Conservation (phyloP, 2,329 filamentous ascomycete genomes). For the Mycosphaerella arachidis region DNA sequence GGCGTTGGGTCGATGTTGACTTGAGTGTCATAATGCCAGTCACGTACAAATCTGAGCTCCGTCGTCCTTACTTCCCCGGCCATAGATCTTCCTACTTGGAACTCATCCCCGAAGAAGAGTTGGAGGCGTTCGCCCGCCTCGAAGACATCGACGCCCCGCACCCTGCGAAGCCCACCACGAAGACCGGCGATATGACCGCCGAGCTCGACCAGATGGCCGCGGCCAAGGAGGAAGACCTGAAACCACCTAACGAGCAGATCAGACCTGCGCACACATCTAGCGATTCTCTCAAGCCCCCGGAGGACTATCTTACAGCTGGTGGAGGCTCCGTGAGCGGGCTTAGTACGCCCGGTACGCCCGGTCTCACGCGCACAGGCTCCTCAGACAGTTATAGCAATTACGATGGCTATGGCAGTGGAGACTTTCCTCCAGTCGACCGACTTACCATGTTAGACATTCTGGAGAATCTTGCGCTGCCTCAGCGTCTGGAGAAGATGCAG, state of each 20-base stretch:
- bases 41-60: conserved; percentile 17
- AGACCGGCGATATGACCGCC: conserved; percentile 18
- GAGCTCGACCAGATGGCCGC: conserved; percentile 30
- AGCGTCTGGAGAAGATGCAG: conserved; percentile 87
- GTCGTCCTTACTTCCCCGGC: conserved; percentile 26
- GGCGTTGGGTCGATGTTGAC: conserved; percentile 3
- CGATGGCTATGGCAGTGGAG: conserved; percentile 76
- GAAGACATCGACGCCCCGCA: conserved; percentile 21
- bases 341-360: conserved; percentile 41
- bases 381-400: conserved; percentile 73
- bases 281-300: conserved; percentile 16
- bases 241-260: conserved; percentile 10
- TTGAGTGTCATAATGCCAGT: conserved; percentile 13
- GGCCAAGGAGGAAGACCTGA: conserved; percentile 27
- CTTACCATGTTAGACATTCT: conserved; percentile 88
- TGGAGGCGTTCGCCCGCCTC: conserved; percentile 26
- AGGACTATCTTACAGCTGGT: conserved; percentile 35
- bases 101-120: conserved; percentile 28
- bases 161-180: conserved; percentile 9
- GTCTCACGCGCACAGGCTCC: conserved; percentile 71
- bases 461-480: conserved; percentile 84
- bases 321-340: conserved; percentile 34
- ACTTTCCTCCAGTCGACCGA: conserved; percentile 81
- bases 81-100: conserved; percentile 27
- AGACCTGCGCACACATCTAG: conserved; percentile 13